These are phyloP conservation scores for Phytophthora capsici DNA, from an alignment of 352 stramenopile genomes.

Conservation along the genomic window DNA sequence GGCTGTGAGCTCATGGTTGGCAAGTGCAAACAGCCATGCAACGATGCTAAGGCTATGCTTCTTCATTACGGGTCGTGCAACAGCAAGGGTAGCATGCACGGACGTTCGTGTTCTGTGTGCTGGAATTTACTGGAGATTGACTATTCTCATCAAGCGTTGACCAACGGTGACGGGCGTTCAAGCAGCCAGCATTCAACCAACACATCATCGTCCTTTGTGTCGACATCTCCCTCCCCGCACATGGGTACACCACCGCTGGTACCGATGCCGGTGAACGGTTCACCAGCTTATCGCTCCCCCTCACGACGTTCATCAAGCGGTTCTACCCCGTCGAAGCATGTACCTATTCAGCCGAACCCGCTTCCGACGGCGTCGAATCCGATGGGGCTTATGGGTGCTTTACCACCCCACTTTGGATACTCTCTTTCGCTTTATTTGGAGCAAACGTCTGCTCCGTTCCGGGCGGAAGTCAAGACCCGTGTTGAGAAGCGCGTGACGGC, in stretches of 20 bases:
- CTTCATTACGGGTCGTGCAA: constrained; percentile 72
- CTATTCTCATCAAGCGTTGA: constrained; percentile 64
- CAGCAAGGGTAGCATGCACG: constrained; percentile 49
- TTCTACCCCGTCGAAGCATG: constrained; percentile 46
- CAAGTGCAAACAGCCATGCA: constrained; percentile 71
- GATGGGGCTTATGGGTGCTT: constrained; percentile 60
- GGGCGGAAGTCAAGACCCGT: constrained; percentile 68
- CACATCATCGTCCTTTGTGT: constrained; percentile 28
- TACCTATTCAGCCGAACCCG: constrained; percentile 83
- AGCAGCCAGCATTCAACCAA: constrained; percentile 24
- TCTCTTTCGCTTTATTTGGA: constrained; percentile 77
- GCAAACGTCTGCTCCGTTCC: constrained; percentile 72
- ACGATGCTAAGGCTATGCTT: constrained; percentile 82
- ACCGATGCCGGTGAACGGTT: constrained; percentile 27
- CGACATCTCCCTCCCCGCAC: constrained; percentile 28
- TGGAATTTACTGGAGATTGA: constrained; percentile 76
- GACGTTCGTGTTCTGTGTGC: constrained; percentile 58
- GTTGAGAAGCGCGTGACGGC: constrained; percentile 83
- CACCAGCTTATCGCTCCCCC: constrained; percentile 30
- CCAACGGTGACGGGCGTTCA: constrained; percentile 23
- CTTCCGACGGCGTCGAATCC: constrained; percentile 76
- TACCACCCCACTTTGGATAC: constrained; percentile 66
- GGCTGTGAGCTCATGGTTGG: constrained; percentile 65
- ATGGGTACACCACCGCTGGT: constrained; percentile 28
- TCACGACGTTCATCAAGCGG: constrained; percentile 25